These are phyloP conservation scores for Aspergillus baeticus DNA, from an alignment of 495 filamentous ascomycete genomes.

Conservation along the genomic window DNA sequence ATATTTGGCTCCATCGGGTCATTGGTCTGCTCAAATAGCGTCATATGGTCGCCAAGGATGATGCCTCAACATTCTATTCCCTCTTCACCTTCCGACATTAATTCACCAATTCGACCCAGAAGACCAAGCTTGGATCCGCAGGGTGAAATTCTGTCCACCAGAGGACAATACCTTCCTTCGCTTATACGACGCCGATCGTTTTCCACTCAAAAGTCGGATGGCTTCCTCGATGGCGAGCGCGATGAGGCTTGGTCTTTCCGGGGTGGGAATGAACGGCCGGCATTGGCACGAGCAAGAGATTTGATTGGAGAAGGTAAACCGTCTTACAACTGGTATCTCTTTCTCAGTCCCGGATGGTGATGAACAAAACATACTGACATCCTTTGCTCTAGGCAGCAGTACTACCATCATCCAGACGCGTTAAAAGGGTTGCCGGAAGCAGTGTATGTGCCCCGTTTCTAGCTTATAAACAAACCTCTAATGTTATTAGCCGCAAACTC, in stretches of 20 bases:
- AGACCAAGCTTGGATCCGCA: slow-evolving; percentile 33
- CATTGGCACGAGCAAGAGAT: slow-evolving; percentile 15
- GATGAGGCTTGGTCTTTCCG: slow-evolving; percentile 18
- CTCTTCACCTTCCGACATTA: slow-evolving; percentile 20
- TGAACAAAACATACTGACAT: neutral
- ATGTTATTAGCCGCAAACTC: slow-evolving; percentile 58
- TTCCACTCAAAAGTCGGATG: slow-evolving; percentile 23
- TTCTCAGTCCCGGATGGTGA: neutral
- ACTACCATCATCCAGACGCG: slow-evolving; percentile 30
- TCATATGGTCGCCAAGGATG: slow-evolving; percentile 7
- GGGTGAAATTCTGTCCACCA: slow-evolving; percentile 36
- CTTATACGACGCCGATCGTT: slow-evolving; percentile 30
- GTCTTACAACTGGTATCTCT: slow-evolving; percentile 35
- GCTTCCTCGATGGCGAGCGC: slow-evolving; percentile 17
- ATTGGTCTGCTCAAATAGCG: neutral
- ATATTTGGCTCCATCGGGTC: too few species aligned
- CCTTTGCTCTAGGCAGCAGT: slow-evolving; percentile 27
- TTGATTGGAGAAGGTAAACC: slow-evolving; percentile 38
- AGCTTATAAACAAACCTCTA: neutral
- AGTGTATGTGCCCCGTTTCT: slow-evolving; percentile 27
- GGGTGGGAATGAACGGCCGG: slow-evolving; percentile 17
- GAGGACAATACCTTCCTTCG: slow-evolving; percentile 32
- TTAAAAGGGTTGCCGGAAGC: slow-evolving; percentile 27
- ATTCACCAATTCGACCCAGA: slow-evolving; percentile 22
- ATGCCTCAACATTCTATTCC: slow-evolving; percentile 9